A percentile compares a stretch with the other conserved stretches of the same genome.
These are phyloP conservation scores for Phanerochaete carnosa DNA, from an alignment of 768 basidiomycete genomes.

Conservation along the genomic window DNA sequence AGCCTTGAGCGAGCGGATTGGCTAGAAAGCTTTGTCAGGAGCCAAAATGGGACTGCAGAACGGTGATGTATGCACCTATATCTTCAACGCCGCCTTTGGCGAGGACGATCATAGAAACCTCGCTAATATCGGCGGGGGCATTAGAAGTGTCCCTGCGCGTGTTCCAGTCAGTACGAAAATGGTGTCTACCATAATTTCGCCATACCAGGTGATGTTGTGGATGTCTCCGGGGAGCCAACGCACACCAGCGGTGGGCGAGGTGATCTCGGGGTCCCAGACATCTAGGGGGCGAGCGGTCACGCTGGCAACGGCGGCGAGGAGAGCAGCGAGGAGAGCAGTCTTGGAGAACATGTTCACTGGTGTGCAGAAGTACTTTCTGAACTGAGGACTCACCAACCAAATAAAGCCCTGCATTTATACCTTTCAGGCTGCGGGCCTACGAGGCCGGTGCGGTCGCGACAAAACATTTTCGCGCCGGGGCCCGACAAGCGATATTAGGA, in stretches of 20 bases:
- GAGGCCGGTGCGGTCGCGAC: neutral
- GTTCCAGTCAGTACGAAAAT: neutral
- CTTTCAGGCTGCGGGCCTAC: neutral
- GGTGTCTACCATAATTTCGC: conserved; percentile 8
- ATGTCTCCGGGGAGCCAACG: conserved; percentile 36
- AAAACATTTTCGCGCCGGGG: neutral
- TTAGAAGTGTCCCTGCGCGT: conserved; percentile 35
- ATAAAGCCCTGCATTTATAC: neutral
- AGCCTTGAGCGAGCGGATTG: conserved; percentile 40
- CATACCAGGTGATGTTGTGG: conserved; percentile 48
- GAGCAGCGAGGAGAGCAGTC: neutral
- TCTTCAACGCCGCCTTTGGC: conserved; percentile 41
- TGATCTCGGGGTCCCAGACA: conserved; percentile 42
- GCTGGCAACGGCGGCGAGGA: conserved; percentile 1
- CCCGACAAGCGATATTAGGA: neutral
- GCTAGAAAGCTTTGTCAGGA: conserved; percentile 13
- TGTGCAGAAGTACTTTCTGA: neutral
- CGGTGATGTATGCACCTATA: conserved; percentile 36
- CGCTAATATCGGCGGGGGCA: conserved; percentile 35
- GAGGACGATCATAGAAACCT: conserved; percentile 40
- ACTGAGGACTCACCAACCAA: neutral
- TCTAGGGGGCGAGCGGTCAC: conserved; percentile 12
- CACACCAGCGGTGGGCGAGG: conserved; percentile 26
- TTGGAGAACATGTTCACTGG: conserved; percentile 6
- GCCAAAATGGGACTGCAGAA: neutral